Conservation (phyloP, 2,329 filamentous ascomycete genomes). For the Chalara sp. region DNA sequence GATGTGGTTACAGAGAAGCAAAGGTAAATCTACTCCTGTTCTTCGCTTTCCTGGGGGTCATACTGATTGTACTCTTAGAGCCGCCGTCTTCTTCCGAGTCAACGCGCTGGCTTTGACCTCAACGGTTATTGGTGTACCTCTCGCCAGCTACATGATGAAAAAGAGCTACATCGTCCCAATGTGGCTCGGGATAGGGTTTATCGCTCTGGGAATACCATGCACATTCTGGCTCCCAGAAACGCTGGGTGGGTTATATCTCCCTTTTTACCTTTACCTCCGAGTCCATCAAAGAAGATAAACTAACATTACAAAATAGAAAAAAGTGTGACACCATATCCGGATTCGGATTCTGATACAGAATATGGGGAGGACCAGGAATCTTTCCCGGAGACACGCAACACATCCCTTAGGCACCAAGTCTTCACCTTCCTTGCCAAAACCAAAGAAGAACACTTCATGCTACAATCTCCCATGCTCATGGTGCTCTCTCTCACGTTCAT, state of each 20-base stretch:
- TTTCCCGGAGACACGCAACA: background rate
- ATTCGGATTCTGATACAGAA: constrained; percentile 2
- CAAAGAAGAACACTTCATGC: constrained; percentile 14
- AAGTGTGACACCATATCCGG: background rate
- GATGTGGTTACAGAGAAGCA: constrained; percentile 30
- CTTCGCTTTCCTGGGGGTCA: background rate
- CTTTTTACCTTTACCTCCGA: too few relatives aligned
- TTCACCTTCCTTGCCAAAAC: background rate
- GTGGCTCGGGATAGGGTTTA: constrained; percentile 3
- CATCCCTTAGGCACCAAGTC: background rate
- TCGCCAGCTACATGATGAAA: constrained; percentile 29
- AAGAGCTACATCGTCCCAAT: constrained; percentile 9
- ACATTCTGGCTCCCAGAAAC: constrained; percentile 19
- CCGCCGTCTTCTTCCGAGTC: constrained; percentile 26
- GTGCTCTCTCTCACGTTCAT: constrained; percentile 6
- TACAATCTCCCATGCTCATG: constrained; percentile 11
- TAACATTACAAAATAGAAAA: background rate
- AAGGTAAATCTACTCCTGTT: background rate
- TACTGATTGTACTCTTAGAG: constrained; percentile 16
- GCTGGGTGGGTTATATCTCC: background rate
- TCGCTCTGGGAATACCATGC: constrained; percentile 3
- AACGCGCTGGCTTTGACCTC: constrained; percentile 20
- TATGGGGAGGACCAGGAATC: background rate
- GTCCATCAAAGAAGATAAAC: too few relatives aligned
- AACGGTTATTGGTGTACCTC: constrained; percentile 27